Evolutionary conservation across 768 basidiomycete genomes (phyloP).

Genomic region (Cyclocybe aegerita): DNA sequence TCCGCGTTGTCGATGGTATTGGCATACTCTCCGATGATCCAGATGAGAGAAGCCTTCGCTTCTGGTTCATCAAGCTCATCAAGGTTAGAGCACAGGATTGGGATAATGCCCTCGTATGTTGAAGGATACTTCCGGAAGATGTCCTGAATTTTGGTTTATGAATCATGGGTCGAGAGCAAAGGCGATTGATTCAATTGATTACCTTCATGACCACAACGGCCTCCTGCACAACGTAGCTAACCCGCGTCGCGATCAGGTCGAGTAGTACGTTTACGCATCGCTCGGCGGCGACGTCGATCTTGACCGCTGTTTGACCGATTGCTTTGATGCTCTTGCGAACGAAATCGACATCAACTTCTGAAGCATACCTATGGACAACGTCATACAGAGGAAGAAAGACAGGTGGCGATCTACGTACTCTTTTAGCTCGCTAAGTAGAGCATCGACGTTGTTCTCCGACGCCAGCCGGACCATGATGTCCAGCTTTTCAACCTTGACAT

Average conservation of each 20-base stretch:
- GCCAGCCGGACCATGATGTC: constrained; percentile 98
- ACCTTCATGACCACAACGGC: constrained; percentile 99
- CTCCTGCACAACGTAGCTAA: constrained; percentile 98
- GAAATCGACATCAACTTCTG: constrained; percentile 98
- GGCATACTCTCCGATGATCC: constrained; percentile 99
- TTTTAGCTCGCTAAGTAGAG: constrained; percentile 90
- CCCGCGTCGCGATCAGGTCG: constrained; percentile 88
- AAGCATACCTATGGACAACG: constrained; percentile 68
- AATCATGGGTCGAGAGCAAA: background rate
- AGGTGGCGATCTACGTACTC: constrained; percentile 55
- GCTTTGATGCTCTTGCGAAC: constrained; percentile 93
- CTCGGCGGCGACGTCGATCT: constrained; percentile 90
- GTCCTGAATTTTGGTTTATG: constrained; percentile 52
- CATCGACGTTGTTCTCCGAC: constrained; percentile 89
- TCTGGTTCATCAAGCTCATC: constrained; percentile 98
- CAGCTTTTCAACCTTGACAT: constrained; percentile 97
- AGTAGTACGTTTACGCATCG: constrained; percentile 92
- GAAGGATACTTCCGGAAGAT: constrained; percentile 98
- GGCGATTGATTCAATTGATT: constrained; percentile 10
- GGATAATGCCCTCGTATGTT: constrained; percentile 96
- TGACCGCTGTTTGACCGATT: constrained; percentile 95
- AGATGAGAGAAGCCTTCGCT: constrained; percentile 96
- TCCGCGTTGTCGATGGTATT: constrained; percentile 97
- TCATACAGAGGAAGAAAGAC: constrained; percentile 9
- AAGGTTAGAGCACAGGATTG: constrained; percentile 89